Evolutionary conservation across 2,329 filamentous ascomycete genomes (phyloP), one percentile per base, ranked within the genome.

Genomic region (Rhynchosporium secalis): DNA sequence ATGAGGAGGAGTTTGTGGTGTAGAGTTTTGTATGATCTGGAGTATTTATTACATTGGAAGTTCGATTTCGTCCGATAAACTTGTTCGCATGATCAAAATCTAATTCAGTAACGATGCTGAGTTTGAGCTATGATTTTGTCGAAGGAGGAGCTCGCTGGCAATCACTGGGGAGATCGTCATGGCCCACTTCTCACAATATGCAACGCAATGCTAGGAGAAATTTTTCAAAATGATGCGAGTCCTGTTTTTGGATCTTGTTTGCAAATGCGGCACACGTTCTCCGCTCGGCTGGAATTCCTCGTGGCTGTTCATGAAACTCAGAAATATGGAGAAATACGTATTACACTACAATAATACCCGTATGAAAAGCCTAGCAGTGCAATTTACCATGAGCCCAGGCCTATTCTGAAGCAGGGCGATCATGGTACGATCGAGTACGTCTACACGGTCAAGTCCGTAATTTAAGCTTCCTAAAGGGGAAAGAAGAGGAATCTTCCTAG

Each of bases 1-100:
- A 20, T 49, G 38, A 56, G 28, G 40, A 31, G 8, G 20, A 36
- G 33, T 58, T 47, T 31, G 56, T 10, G 60, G 58, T 62, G 62
- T 65, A 61, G 56, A 58, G 56, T 47, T 57, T 41, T 60, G 43
- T 20, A 20, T 20, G 20, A 20, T 20, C 20, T 20, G 20, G 20
- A 20, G 20, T 20, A 20, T 20, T 20, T 20, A 20, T 20, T 20
- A 20, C 20, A 20, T 20, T 20, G 20, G n/a, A 33, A 28, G 33
- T 10, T 33, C 28, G 47, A 33, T 28, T 28, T 47, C 41, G 43
- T 57, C 40, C 26, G 43, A 29, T 6, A 54, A 54, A 40, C 49
- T n/a, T 40, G 6, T 13, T 31, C 26, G 15, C 20, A 15, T 4
- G 29, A 9, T 48, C 15, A 38, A 6, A 20, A n/a, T 8, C 13